Conservation (phyloP, 306 rosid genomes). For the Vigna nakashimae region DNA sequence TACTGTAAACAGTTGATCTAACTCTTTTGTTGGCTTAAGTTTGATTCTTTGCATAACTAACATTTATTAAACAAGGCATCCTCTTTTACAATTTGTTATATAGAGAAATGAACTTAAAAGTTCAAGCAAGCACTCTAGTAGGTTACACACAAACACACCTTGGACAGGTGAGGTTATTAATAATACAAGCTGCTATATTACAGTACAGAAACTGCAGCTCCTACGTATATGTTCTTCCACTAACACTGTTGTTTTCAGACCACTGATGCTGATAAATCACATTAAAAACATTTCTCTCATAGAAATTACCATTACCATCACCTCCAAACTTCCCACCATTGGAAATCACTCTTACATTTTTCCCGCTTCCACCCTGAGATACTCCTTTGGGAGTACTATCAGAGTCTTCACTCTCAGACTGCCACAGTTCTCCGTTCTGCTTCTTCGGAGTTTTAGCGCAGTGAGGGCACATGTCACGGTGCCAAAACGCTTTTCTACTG, state of each 20-base stretch:
- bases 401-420: background rate
- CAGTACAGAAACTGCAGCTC: background rate
- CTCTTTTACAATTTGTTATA: too few relatives aligned
- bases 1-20: too few relatives aligned
- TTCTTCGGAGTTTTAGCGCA: background rate
- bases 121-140: background rate
- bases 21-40: too few relatives aligned
- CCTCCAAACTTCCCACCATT: background rate
- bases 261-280: too few relatives aligned
- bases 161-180: background rate
- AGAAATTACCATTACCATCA: background rate
- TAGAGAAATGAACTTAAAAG: background rate
- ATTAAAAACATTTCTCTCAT: background rate
- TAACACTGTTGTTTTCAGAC: background rate
- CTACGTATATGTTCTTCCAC: background rate
- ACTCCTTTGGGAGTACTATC: background rate
- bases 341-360: background rate
- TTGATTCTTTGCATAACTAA: too few relatives aligned
- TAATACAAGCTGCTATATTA: too few relatives aligned
- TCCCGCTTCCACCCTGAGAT: background rate
- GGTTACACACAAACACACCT: background rate
- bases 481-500: background rate
- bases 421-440: background rate
- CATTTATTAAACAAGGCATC: too few relatives aligned
- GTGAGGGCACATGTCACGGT: background rate